Evolutionary conservation across 495 filamentous ascomycete genomes (phyloP).

Genomic region (Penicillium diatomitis): DNA sequence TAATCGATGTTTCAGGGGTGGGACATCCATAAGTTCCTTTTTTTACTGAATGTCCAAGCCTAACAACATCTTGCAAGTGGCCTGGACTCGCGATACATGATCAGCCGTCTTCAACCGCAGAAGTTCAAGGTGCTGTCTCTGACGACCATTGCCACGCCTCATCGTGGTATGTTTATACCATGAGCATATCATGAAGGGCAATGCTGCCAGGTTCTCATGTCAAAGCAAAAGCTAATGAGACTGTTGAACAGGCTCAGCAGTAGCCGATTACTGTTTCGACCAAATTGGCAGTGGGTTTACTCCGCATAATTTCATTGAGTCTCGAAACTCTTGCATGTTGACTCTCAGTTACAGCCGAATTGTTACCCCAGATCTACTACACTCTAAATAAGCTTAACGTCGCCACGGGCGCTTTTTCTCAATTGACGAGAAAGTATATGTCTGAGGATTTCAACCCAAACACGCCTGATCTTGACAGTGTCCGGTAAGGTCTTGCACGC

Average conservation of each 20-base stretch:
- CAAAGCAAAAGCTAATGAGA: not conserved
- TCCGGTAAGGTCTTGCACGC: constrained; percentile 38
- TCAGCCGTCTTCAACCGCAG: constrained; percentile 62
- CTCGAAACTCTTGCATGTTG: not conserved
- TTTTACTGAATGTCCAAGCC: not conserved
- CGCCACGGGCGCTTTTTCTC: constrained; percentile 73
- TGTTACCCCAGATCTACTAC: constrained; percentile 62
- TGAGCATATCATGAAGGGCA: no score
- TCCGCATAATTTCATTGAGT: not conserved
- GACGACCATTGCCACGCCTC: constrained; percentile 83
- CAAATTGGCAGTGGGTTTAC: constrained; percentile 45
- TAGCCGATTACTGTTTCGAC: constrained; percentile 76
- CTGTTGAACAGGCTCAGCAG: constrained; percentile 49
- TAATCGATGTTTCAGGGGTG: constrained; percentile 33
- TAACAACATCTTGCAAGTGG: constrained; percentile 47
- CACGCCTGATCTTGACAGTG: constrained; percentile 61
- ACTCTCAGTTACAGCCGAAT: constrained; percentile 22
- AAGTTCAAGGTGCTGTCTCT: constrained; percentile 68
- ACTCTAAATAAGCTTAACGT: constrained; percentile 56
- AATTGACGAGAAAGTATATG: constrained; percentile 82
- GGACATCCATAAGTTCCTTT: constrained; percentile 5
- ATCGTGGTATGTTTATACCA: constrained; percentile 48
- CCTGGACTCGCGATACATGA: constrained; percentile 88
- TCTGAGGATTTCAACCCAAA: constrained; percentile 68
- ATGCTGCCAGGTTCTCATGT: no score